These are phyloP conservation scores for Combretum micranthum DNA, from an alignment of 345 rosid species.

Conservation along the genomic window DNA sequence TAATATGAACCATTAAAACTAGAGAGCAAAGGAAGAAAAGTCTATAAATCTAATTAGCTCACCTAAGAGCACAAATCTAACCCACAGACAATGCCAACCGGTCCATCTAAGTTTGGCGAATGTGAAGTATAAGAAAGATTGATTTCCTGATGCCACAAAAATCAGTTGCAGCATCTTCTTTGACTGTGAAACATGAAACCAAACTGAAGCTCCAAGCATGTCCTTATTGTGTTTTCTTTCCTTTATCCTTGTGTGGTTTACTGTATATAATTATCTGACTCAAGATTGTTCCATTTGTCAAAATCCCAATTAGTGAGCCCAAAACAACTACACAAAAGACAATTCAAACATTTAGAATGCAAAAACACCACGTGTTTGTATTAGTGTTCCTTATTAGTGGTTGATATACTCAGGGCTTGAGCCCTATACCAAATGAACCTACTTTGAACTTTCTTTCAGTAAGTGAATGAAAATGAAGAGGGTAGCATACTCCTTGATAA, in stretches of 20 bases:
- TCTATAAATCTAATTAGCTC: no score
- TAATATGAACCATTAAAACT: no score
- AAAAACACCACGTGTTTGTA: background rate
- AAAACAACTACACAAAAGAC: constrained; percentile 45
- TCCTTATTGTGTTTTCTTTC: constrained; percentile 23
- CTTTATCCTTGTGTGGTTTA: constrained; percentile 19
- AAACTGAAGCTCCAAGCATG: background rate
- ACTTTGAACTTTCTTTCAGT: background rate
- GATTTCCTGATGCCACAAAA: no score
- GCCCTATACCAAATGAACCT: background rate
- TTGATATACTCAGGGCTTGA: no score
- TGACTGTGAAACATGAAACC: no score
- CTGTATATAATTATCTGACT: constrained; percentile 30
- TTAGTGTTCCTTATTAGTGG: background rate
- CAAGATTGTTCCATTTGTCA: constrained; percentile 31
- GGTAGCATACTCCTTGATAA: no score
- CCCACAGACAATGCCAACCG: no score
- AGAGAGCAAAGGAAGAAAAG: no score
- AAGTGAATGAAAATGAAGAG: background rate
- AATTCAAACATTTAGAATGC: constrained; percentile 3
- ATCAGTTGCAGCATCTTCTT: no score
- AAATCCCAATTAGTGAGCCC: constrained; percentile 30
- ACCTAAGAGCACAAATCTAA: no score
- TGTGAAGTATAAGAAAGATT: no score
- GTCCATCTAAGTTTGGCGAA: no score